These are phyloP conservation scores for Talaromyces sp. DNA, from an alignment of 2,329 filamentous ascomycete species.

Conservation along the genomic window DNA sequence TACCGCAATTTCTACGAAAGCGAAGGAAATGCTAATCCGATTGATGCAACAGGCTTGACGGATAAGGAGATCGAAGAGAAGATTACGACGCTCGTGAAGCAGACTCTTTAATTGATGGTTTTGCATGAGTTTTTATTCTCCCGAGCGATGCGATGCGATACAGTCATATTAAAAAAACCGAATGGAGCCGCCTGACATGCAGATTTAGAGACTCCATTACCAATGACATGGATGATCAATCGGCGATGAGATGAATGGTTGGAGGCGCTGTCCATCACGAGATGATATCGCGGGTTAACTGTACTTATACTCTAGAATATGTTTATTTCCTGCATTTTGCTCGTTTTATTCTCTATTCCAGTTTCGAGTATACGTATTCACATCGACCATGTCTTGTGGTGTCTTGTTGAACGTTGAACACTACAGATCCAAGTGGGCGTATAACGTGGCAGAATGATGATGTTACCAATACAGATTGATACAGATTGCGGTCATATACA, in stretches of 20 bases:
- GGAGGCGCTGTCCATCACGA: background rate
- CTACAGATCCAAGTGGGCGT: no score
- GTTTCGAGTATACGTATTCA: background rate
- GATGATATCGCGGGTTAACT: background rate
- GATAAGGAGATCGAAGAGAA: conserved; percentile 69
- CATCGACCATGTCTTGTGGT: background rate
- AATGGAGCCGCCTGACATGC: background rate
- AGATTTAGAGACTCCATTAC: background rate
- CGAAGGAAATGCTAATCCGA: conserved; percentile 16
- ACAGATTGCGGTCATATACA: background rate
- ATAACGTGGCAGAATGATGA: no score
- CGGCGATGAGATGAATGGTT: background rate
- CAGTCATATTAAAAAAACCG: background rate
- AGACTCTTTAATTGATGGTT: conserved; percentile 29
- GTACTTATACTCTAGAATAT: conserved; percentile 9
- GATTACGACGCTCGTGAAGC: conserved; percentile 61
- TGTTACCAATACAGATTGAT: background rate
- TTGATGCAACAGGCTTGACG: conserved; percentile 53
- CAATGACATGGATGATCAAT: background rate
- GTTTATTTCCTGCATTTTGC: background rate
- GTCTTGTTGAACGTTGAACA: background rate
- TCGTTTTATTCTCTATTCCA: background rate
- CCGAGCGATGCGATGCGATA: background rate
- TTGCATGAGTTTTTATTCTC: background rate
- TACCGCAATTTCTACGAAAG: background rate